Evolutionary conservation across 2,329 filamentous ascomycete species (phyloP).

Genomic region (Tolypocladium tropicale): DNA sequence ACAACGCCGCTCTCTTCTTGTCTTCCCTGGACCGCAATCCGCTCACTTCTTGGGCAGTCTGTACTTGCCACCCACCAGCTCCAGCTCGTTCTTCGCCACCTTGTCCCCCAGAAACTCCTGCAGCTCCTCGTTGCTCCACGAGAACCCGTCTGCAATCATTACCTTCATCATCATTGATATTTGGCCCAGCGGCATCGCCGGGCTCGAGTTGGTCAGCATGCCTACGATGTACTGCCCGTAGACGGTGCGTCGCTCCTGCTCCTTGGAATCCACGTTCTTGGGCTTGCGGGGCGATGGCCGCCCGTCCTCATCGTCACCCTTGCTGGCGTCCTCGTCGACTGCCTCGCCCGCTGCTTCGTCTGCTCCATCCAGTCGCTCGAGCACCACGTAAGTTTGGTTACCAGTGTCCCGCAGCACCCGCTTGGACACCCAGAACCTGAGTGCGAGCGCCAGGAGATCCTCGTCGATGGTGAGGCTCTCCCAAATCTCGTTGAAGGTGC

Average conservation of each 20-base stretch:
- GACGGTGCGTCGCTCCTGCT: constrained; percentile 48
- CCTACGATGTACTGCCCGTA: constrained; percentile 90
- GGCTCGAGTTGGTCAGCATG: constrained; percentile 88
- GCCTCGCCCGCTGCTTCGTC: constrained; percentile 14
- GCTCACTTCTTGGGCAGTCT: constrained; percentile 48
- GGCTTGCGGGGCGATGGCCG: constrained; percentile 38
- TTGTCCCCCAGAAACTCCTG: constrained; percentile 70
- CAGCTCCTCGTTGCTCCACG: constrained; percentile 82
- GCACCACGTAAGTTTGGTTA: constrained; percentile 51
- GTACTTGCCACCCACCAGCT: constrained; percentile 62
- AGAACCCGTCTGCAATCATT: constrained; percentile 77
- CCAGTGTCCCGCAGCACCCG: constrained; percentile 49
- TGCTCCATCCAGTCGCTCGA: constrained; percentile 48
- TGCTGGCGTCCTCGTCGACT: constrained; percentile 18
- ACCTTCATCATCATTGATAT: constrained; percentile 96
- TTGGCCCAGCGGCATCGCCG: constrained; percentile 65
- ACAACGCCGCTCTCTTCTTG: background rate
- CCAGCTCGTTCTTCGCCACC: constrained; percentile 60
- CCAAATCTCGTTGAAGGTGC: constrained; percentile 43
- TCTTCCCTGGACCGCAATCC: background rate
- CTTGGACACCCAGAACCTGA: constrained; percentile 63
- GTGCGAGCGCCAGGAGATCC: constrained; percentile 54
- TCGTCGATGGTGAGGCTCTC: constrained; percentile 61
- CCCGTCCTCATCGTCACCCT: constrained; percentile 12
- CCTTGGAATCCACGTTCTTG: constrained; percentile 52